Base-by-base conservation (phyloP, 768 basidiomycete species). In the Tylopilus plumbeoviolaceoides region DNA sequence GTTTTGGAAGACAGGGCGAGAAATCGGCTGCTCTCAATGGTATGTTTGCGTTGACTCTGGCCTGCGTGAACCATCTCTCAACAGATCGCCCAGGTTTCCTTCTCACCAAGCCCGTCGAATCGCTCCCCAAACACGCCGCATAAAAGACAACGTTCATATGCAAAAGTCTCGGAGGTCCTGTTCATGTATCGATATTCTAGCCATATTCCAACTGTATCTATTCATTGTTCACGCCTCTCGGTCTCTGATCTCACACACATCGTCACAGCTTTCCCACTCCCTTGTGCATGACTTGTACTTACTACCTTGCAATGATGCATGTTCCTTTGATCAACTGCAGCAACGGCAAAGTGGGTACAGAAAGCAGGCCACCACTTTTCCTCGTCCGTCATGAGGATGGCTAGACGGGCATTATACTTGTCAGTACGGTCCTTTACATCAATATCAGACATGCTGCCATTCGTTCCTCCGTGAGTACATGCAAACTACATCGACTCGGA, bases 1-100 rank as follows among this genome's bases (percentile, higher is more conserved):
- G 91, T 1, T 94, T 93, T 60, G 91, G 91, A 17, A 76, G 81
- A 47, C 88, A 90, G 64, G 90, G 80, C 20, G 87, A 91, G 75
- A 91, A 87, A 72, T 77, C 77, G 38, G 89, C 89, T 5, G 85
- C 77, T 4, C 72, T 86, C 46, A 80, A 78, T 62, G 89, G 89
- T 69, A 48, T 20, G 56, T 2, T 18, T 64, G 15, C 15, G 64
- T 8, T 15, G 48, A 53, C 44, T 3, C 10, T 7, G 8, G n/a
- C 33, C 62, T 17, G 38, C 23, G 5, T 31, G 18, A 20, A 4
- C 1, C 30, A 28, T 36, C 25, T n/a, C 30, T 35, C 17, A 30
- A 30, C 35, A 44, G 36, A 60, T 23, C 31, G 10, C 20, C 7
- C 56, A 81, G 83, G 82, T 4, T 84, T 80, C 67, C 51, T 82